A percentile compares a stretch with the other conserved stretches of the same genome.
Evolutionary conservation across 2,329 filamentous ascomycete genomes (phyloP).

Genomic region (Ophiostoma fasciatum): DNA sequence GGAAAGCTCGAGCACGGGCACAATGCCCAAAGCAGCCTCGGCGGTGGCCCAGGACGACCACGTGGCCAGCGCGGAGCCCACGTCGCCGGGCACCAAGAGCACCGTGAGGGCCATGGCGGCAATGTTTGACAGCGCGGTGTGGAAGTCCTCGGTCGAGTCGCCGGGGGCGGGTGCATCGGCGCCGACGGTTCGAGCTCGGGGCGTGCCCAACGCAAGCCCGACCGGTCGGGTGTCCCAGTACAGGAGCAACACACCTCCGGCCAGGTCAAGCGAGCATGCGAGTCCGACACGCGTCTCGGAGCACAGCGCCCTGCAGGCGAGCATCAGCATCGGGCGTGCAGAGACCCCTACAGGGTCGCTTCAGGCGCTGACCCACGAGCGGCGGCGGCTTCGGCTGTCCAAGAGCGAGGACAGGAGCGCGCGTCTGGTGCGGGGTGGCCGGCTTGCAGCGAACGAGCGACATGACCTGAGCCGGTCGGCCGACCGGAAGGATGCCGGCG

Average conservation of each 20-base stretch:
- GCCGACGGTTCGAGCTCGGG: neutral
- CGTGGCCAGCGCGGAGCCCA: slow-evolving; percentile 14
- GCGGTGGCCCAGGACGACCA: neutral
- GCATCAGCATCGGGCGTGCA: neutral
- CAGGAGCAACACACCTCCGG: slow-evolving; percentile 11
- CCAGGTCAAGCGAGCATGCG: slow-evolving; percentile 1
- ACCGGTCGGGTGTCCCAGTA: slow-evolving; percentile 15
- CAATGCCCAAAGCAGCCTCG: neutral
- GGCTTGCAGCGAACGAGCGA: neutral
- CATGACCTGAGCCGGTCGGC: neutral
- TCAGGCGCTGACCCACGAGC: slow-evolving; percentile 1
- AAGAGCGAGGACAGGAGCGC: slow-evolving; percentile 6
- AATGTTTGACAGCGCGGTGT: slow-evolving; percentile 28
- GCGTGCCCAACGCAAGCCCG: slow-evolving; percentile 10
- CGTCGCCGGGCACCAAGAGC: slow-evolving; percentile 1
- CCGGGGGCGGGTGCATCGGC: neutral
- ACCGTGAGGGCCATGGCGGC: slow-evolving; percentile 36
- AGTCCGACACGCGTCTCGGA: slow-evolving; percentile 2
- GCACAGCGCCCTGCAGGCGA: too few species aligned
- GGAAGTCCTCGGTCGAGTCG: neutral
- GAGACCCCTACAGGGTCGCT: neutral
- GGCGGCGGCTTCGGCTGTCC: slow-evolving; percentile 3
- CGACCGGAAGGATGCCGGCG: neutral
- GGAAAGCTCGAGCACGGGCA: neutral
- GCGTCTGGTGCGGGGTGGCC: neutral